These are phyloP conservation scores for Senna tora DNA, from an alignment of 306 rosid genomes.

Conservation along the genomic window DNA sequence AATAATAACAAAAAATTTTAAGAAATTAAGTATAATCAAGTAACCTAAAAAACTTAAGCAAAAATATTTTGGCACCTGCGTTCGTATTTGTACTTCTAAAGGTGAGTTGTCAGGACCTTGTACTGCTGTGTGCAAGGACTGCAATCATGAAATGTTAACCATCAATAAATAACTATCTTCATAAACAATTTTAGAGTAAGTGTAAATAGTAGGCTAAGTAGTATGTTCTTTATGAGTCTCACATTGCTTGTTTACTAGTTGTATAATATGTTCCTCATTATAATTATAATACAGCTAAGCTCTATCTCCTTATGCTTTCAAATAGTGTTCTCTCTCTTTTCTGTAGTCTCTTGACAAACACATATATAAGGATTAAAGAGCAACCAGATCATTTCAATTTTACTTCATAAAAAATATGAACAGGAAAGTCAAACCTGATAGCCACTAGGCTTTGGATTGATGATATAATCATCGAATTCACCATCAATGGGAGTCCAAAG, in stretches of 20 bases:
- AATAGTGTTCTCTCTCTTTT: too few species aligned
- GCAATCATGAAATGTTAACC: conserved; percentile 41
- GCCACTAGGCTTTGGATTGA: conserved; percentile 97
- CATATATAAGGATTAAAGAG: conserved; percentile 25
- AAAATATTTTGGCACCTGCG: conserved; percentile 63
- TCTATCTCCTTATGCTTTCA: too few species aligned
- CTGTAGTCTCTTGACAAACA: not conserved
- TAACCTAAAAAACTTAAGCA: conserved; percentile 27
- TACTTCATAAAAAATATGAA: conserved; percentile 28
- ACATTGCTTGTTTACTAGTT: too few species aligned
- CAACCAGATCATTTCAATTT: conserved; percentile 32
- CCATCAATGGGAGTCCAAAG: conserved; percentile 95
- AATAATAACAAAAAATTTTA: conserved; percentile 32
- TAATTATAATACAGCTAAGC: too few species aligned
- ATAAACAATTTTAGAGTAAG: not conserved
- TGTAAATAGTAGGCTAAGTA: too few species aligned
- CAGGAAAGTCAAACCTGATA: conserved; percentile 73
- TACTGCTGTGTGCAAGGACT: conserved; percentile 98
- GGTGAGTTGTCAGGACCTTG: conserved; percentile 91
- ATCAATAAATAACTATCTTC: conserved; percentile 30
- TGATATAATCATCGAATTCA: conserved; percentile 94
- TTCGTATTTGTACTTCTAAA: conserved; percentile 97
- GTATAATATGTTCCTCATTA: too few species aligned
- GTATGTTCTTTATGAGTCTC: too few species aligned
- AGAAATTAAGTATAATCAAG: conserved; percentile 28